Evolutionary conservation across 2,329 filamentous ascomycete species (phyloP).

Genomic region (Phaeoacremonium minimum): DNA sequence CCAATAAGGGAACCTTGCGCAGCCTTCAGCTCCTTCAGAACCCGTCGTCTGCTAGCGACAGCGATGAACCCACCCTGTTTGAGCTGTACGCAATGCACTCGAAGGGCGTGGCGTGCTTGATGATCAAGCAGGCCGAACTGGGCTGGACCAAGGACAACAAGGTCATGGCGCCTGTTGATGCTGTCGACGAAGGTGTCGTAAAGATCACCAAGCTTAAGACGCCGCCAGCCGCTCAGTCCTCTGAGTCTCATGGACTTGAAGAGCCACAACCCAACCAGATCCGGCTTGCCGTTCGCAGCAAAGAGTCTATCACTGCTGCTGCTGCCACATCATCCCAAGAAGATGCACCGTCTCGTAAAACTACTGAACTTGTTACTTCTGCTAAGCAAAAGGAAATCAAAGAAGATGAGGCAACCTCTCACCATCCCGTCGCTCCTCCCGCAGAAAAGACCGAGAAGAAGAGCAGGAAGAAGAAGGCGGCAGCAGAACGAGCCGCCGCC

Average conservation of each 20-base stretch:
- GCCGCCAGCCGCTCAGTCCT: constrained; percentile 36
- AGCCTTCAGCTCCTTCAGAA: constrained; percentile 84
- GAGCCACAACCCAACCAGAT: constrained; percentile 17
- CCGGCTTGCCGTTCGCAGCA: constrained; percentile 24
- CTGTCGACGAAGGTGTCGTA: constrained; percentile 68
- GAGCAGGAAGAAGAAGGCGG: constrained; percentile 65
- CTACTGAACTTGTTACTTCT: constrained; percentile 20
- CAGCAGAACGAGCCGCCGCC: constrained; percentile 30
- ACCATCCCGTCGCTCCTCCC: constrained; percentile 14
- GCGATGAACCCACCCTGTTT: constrained; percentile 73
- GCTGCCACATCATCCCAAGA: constrained; percentile 20
- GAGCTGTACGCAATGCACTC: constrained; percentile 98
- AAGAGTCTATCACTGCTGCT: constrained; percentile 27
- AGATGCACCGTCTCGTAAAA: constrained; percentile 25
- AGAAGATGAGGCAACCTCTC: constrained; percentile 39
- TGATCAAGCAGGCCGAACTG: constrained; percentile 81
- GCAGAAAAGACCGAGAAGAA: constrained; percentile 60
- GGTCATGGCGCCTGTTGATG: constrained; percentile 74
- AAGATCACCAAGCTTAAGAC: constrained; percentile 66
- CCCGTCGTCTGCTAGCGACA: constrained; percentile 58
- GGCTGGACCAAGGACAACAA: constrained; percentile 92
- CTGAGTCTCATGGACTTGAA: constrained; percentile 20
- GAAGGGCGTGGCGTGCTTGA: constrained; percentile 87
- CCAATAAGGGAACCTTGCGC: constrained; percentile 78
- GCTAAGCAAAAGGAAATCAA: constrained; percentile 41